A percentile compares a stretch with the other conserved stretches of the same genome.
phyloP scores from a whole-genome alignment of 441 rosid genomes.

The Oxalis stricta region DNA sequence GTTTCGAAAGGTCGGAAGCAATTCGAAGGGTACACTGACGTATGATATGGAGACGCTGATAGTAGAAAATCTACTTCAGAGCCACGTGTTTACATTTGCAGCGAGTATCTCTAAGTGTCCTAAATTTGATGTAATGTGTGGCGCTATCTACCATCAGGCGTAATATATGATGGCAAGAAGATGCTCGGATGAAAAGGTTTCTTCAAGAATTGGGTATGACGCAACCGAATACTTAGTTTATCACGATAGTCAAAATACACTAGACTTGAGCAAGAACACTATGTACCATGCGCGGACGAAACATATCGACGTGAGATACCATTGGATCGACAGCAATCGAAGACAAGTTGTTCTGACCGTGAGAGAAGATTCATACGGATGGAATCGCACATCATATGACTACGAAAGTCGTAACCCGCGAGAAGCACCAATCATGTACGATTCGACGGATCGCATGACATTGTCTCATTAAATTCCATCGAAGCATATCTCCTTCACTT shows the following conservation, averaged over 20 bases:
- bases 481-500: no score
- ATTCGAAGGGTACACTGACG: neutral
- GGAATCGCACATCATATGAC: no score
- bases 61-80: neutral
- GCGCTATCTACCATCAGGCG: neutral
- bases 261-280: neutral
- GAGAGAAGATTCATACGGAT: no score
- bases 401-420: no score
- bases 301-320: conserved; percentile 3
- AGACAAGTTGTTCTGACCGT: no score
- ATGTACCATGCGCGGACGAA: neutral
- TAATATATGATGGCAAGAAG: conserved; percentile 6
- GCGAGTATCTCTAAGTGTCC: no score
- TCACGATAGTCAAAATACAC: neutral
- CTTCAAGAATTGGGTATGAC: neutral
- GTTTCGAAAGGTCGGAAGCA: neutral
- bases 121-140: no score
- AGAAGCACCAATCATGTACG: no score
- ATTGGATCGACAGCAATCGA: neutral
- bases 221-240: neutral
- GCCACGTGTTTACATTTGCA: neutral
- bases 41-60: neutral
- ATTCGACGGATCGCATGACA: no score
- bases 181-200: conserved; percentile 3
- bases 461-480: no score